Percentiles rank a stretch among this genome's conserved stretches.
These are phyloP conservation scores for Raddia guianensis DNA, from an alignment of 176 grass and related monocot genomes.

Conservation along the genomic window DNA sequence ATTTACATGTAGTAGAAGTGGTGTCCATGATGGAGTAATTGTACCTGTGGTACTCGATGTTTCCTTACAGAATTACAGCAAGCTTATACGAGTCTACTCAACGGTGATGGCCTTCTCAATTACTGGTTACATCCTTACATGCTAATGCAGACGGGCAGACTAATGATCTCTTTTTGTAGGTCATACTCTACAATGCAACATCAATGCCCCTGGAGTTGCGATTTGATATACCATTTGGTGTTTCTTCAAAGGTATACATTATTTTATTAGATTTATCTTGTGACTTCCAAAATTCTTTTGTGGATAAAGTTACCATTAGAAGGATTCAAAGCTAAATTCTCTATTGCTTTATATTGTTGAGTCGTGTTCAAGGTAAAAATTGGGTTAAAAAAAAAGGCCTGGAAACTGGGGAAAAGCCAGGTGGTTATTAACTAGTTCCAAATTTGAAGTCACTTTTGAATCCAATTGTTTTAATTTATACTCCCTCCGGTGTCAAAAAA, in stretches of 20 bases:
- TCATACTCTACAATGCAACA: slow-evolving; percentile 88
- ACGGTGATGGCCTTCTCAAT: slow-evolving; percentile 66
- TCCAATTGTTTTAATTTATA: slow-evolving; percentile 18
- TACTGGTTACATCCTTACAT: slow-evolving; percentile 34
- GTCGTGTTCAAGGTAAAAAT: slow-evolving; percentile 9
- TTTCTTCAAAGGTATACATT: slow-evolving; percentile 84
- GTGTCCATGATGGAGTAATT: slow-evolving; percentile 57
- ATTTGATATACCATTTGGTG: slow-evolving; percentile 94
- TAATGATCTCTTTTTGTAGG: slow-evolving; percentile 58
- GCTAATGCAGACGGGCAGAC: slow-evolving; percentile 13
- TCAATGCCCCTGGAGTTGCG: slow-evolving; percentile 83
- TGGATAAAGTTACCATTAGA: slow-evolving; percentile 16
- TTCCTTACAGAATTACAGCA: slow-evolving; percentile 95
- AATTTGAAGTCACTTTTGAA: slow-evolving; percentile 1
- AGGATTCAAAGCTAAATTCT: slow-evolving; percentile 18
- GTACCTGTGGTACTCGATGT: slow-evolving; percentile 97
- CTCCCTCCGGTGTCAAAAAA: too few relatives aligned
- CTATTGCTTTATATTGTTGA: slow-evolving; percentile 22
- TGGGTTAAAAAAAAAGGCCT: background rate
- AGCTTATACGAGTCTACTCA: slow-evolving; percentile 84
- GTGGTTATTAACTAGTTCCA: slow-evolving; percentile 14
- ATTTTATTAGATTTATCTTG: slow-evolving; percentile 32
- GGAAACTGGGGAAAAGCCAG: slow-evolving; percentile 2
- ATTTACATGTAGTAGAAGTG: slow-evolving; percentile 48
- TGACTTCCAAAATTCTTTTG: slow-evolving; percentile 9